Base-by-base conservation (phyloP, 768 basidiomycete species). In the Kwoniella bestiolae region DNA sequence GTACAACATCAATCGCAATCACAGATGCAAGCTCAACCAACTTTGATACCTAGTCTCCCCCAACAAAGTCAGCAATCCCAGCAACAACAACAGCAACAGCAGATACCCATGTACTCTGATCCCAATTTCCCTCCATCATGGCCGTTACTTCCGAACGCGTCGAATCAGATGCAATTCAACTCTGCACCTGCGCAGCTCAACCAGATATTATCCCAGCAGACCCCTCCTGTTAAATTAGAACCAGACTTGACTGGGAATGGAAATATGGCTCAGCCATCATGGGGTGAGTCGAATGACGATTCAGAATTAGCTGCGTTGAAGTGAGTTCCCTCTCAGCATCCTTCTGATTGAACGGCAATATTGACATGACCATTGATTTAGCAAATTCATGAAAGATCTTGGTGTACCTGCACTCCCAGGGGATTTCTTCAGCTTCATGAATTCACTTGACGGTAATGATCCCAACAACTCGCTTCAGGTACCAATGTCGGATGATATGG, bases 101-200 rank as follows among this genome's bases (percentile, higher is more conserved):
- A 56, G 34, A 55, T 25, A 31, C 57, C 23, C 12, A 72, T 77
- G 5, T 72, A 79, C 61, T 51, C 70, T 4, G 72, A 73, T 67
- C 59, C 67, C 18, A 75, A 69, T 52, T 75, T 76, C 62, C 72
- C 78, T 5, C 76, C 75, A 5, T 58, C 72, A 25, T 79, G 78
- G 78, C 78, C 78, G 4, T 49, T 79, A 26, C 63, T 79, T 12
- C 71, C 74, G 5, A 71, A 72, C 34, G 51, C 64, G 5, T 45
- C 49, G 18, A 49, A 45, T 26, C 66, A 46, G 29, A 45, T 57
- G 41, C n/a, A 31, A 3, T 57, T 66, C 45, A 67, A 44, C 23
- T 51, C 64, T 29, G 56, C 56, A 21, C 50, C 49, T 50, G 41
- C 52, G 29, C 64, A 11, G 38, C 28, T 58, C 61, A 67, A 53